These are phyloP conservation scores for Chytriomyces sp. DNA, from an alignment of 192 early-diverging fungal genomes.

Conservation along the genomic window DNA sequence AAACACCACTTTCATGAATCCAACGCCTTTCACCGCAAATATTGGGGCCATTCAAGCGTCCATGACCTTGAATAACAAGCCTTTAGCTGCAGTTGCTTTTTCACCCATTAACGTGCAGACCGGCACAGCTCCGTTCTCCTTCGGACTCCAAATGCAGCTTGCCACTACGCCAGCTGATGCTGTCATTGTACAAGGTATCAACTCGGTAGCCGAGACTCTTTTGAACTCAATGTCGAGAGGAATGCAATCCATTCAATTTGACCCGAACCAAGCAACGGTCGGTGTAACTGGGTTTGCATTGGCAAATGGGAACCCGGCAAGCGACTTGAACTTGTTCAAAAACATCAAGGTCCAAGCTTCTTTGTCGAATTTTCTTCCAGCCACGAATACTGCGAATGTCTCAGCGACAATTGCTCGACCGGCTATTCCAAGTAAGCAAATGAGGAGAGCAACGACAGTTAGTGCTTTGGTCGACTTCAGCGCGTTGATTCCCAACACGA, in stretches of 20 bases:
- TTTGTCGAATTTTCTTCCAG: background rate
- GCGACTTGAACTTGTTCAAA: background rate
- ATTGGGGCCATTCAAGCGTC: background rate
- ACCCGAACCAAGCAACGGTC: background rate
- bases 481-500: background rate
- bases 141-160: background rate
- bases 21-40: constrained; percentile 34
- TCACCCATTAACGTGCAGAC: background rate
- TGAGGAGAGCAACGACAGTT: background rate
- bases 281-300: background rate
- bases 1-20: constrained; percentile 32
- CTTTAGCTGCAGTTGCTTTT: background rate
- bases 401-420: background rate
- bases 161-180: background rate
- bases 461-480: background rate
- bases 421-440: background rate
- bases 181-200: background rate
- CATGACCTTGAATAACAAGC: background rate
- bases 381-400: background rate
- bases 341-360: background rate
- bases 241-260: background rate
- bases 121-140: background rate
- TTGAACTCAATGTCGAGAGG: background rate
- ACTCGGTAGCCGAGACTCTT: background rate
- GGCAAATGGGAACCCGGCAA: background rate